phyloP scores from a whole-genome alignment of 2,329 filamentous ascomycete species.

The Epicoccum sorghinum region DNA sequence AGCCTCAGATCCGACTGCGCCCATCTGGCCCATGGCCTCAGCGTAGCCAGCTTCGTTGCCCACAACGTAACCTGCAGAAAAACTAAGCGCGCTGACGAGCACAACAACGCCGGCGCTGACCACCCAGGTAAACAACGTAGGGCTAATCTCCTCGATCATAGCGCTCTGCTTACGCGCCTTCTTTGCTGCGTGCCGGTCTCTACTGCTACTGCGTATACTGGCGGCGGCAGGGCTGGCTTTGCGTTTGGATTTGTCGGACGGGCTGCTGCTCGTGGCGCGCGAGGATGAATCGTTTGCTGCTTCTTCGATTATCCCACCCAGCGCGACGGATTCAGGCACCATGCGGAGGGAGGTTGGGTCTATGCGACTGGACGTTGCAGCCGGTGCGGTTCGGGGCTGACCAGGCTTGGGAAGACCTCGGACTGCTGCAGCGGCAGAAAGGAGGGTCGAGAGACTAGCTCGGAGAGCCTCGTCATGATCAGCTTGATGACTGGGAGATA shows the following conservation, averaged over 20 bases:
- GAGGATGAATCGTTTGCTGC: conserved; percentile 37
- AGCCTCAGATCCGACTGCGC: conserved; percentile 35
- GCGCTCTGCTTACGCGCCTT: conserved; percentile 48
- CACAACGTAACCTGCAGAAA: conserved; percentile 67
- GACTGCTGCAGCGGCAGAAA: conserved; percentile 93
- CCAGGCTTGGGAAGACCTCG: conserved; percentile 73
- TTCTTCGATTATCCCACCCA: conserved; percentile 50
- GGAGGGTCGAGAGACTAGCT: conserved; percentile 89
- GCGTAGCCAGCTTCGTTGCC: conserved; percentile 64
- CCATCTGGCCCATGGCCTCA: conserved; percentile 51
- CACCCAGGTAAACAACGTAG: conserved; percentile 69
- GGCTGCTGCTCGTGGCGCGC: conserved; percentile 34
- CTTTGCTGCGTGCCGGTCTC: conserved; percentile 53
- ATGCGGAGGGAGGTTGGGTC: conserved; percentile 63
- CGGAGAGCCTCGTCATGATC: conserved; percentile 93
- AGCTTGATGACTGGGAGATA: conserved; percentile 76
- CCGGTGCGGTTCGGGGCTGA: conserved; percentile 43
- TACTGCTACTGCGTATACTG: conserved; percentile 49
- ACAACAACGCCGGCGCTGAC: conserved; percentile 69
- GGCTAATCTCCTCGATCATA: conserved; percentile 55
- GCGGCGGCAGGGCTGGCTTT: conserved; percentile 47
- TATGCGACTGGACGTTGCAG: conserved; percentile 46
- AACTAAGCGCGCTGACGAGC: conserved; percentile 67
- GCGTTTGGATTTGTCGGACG: conserved; percentile 52
- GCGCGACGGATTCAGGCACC: conserved; percentile 64